Percentiles rank a stretch among this genome's conserved stretches.
These are phyloP conservation scores for Phylloporus arenicola DNA, from an alignment of 768 basidiomycete genomes.

Conservation along the genomic window DNA sequence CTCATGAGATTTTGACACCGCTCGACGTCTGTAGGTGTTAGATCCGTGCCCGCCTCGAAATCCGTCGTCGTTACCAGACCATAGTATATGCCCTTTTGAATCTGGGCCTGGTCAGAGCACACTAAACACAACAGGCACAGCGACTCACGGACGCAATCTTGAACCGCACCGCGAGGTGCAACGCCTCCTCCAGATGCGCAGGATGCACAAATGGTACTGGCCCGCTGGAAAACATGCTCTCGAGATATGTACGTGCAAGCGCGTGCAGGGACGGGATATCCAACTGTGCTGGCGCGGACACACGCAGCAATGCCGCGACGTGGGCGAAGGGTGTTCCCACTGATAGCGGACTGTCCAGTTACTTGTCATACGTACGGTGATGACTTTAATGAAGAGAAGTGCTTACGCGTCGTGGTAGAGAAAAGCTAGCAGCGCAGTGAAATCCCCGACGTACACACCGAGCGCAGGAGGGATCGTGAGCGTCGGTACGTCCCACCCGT, in stretches of 20 bases:
- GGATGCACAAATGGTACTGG: conserved; percentile 40
- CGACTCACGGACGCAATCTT: conserved; percentile 44
- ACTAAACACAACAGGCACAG: not conserved
- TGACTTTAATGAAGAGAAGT: not conserved
- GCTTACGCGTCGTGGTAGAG: conserved; percentile 67
- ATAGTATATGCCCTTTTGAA: conserved; percentile 61
- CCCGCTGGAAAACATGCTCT: conserved; percentile 45
- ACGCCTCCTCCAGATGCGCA: conserved; percentile 46
- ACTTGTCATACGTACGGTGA: not conserved
- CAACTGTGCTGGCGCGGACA: conserved; percentile 50
- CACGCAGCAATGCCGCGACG: conserved; percentile 51
- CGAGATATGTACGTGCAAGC: conserved; percentile 39
- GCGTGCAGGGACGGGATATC: conserved; percentile 52
- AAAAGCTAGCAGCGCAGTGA: conserved; percentile 54
- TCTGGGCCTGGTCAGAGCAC: conserved; percentile 29
- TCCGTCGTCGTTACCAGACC: conserved; percentile 54
- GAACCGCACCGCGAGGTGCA: conserved; percentile 47
- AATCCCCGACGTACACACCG: conserved; percentile 40
- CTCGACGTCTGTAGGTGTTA: conserved; percentile 32
- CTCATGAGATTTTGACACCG: conserved; percentile 48
- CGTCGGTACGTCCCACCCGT: conserved; percentile 9
- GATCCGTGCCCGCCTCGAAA: conserved; percentile 40
- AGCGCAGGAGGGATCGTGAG: conserved; percentile 35
- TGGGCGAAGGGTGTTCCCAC: conserved; percentile 39
- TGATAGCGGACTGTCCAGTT: conserved; percentile 42